phyloP scores from a whole-genome alignment of 2,329 filamentous ascomycete species.

The Xylariaceae sp. region DNA sequence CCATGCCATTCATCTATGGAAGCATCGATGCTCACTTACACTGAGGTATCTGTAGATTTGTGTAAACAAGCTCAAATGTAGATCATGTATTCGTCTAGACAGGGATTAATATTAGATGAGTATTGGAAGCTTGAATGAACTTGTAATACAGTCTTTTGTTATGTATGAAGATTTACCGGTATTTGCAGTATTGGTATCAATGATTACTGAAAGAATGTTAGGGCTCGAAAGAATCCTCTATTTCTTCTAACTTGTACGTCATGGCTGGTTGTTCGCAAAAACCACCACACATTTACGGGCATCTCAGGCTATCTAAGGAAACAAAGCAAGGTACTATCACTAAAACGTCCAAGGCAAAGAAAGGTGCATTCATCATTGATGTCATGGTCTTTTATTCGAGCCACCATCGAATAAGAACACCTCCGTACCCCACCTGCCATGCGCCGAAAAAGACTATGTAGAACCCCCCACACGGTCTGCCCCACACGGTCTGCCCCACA shows the following conservation, averaged over 20 bases:
- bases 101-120: background rate
- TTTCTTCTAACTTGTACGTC: constrained; percentile 7
- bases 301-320: no score
- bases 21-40: constrained; percentile 20
- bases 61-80: background rate
- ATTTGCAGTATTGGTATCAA: no score
- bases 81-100: background rate
- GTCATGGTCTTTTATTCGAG: constrained; percentile 19
- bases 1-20: background rate
- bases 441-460: constrained; percentile 1
- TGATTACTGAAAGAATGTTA: no score
- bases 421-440: constrained; percentile 12
- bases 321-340: constrained; percentile 18
- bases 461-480: no score
- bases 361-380: constrained; percentile 16
- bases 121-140: background rate
- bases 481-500: no score
- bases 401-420: no score
- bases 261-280: constrained; percentile 2
- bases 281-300: background rate
- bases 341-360: background rate
- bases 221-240: background rate
- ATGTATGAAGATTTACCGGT: background rate
- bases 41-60: background rate
- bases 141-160: background rate